Conservation (phyloP, 768 basidiomycete genomes). For the Serendipita vermifera region DNA sequence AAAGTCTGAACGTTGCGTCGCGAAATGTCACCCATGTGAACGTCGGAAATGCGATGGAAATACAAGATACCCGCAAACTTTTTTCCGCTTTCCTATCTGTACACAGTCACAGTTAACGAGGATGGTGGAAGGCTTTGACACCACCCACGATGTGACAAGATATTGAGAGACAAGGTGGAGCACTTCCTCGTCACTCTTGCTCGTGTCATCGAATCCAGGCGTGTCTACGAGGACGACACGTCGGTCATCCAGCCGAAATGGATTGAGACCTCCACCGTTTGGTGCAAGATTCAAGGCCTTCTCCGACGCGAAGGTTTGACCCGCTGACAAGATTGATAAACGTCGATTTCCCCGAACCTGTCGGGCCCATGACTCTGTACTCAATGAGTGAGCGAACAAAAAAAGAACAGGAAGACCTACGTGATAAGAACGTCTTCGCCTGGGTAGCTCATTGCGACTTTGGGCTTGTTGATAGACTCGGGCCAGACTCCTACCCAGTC, state of each 20-base stretch:
- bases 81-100: no score
- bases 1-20: constrained; percentile 4
- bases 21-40: background rate
- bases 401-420: no score
- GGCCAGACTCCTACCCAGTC: no score
- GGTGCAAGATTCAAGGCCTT: constrained; percentile 17
- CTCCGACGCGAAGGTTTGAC: constrained; percentile 15
- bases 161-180: background rate
- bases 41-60: constrained; percentile 11
- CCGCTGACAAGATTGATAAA: constrained; percentile 19
- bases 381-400: no score
- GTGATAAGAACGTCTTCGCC: no score
- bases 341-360: no score
- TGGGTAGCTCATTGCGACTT: no score
- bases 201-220: constrained; percentile 19
- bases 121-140: no score
- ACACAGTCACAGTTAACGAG: no score
- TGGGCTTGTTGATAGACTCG: no score
- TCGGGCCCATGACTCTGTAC: no score
- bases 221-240: constrained; percentile 19
- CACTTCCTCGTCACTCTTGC: constrained; percentile 12
- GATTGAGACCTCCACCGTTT: constrained; percentile 12
- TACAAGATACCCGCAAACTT: constrained; percentile 9
- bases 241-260: constrained; percentile 12
- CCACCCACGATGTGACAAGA: background rate